phyloP scores from a whole-genome alignment of 1,284 basidiomycete genomes.

The Ganoderma lucidum region DNA sequence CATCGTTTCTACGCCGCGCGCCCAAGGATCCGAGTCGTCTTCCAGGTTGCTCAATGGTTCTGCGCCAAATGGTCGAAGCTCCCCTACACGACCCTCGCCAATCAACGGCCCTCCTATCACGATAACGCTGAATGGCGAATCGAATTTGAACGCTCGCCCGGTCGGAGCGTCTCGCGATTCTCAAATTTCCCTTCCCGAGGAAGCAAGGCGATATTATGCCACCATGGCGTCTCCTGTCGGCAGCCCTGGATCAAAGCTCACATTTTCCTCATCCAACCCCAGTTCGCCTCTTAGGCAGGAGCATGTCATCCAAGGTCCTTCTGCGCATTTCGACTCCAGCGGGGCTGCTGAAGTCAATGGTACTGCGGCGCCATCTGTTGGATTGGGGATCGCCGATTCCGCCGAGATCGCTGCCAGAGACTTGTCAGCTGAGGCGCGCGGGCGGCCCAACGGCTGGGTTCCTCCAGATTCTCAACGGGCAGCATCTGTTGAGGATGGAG shows the following conservation, averaged over 20 bases:
- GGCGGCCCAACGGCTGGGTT: slow-evolving; percentile 15
- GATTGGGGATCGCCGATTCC: slow-evolving; percentile 27
- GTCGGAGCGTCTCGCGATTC: slow-evolving; percentile 58
- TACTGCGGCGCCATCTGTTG: slow-evolving; percentile 9
- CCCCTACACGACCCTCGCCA: slow-evolving; percentile 22
- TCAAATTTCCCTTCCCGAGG: slow-evolving; percentile 74
- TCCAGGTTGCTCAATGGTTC: slow-evolving; percentile 11
- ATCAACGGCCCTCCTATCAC: slow-evolving; percentile 19
- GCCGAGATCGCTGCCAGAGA: slow-evolving; percentile 3
- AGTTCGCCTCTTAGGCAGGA: slow-evolving; percentile 36
- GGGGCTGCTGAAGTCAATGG: slow-evolving; percentile 25
- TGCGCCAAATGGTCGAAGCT: slow-evolving; percentile 12
- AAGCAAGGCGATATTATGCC: slow-evolving; percentile 73
- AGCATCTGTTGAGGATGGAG: slow-evolving; percentile 41
- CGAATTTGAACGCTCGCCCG: slow-evolving; percentile 32
- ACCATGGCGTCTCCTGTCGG: slow-evolving; percentile 65
- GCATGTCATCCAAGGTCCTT: slow-evolving; percentile 13
- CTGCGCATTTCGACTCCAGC: slow-evolving; percentile 24
- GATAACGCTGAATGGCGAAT: slow-evolving; percentile 27
- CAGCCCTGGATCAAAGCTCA: slow-evolving; percentile 52
- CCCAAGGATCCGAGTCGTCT: slow-evolving; percentile 12
- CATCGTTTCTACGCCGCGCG: slow-evolving; percentile 13
- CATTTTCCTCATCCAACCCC: slow-evolving; percentile 21
- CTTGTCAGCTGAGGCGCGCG: slow-evolving; percentile 20
- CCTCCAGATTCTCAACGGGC: slow-evolving; percentile 20